Evolutionary conservation across 1,139 yeast genomes (phyloP), one percentile per base, ranked within the genome.

Genomic region (Suhomyces kunorum): DNA sequence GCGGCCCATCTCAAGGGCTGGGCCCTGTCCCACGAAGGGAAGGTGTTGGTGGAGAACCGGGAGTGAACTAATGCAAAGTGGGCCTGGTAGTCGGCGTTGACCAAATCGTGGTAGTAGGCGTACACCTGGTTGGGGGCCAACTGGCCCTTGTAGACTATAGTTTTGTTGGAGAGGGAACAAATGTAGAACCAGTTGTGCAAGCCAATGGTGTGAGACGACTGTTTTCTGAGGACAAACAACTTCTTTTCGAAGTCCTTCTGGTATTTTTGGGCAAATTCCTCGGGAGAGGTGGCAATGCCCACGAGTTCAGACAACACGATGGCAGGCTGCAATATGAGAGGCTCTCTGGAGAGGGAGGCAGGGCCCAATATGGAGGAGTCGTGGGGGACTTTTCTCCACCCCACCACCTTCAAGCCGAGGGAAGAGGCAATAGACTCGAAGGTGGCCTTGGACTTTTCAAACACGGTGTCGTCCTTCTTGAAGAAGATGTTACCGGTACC

Each of bases 11-110:
- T 79, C 56, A 90, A 78, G 37, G 98, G 98, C 68, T 92, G 98
- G 27, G 98, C 98, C 68, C 98, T 82, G 68, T 92, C 98, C 98
- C 98, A 92, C 16, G 96, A 87, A 36, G 98, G 98, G 80, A 92
- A 92, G 36, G 98, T 92, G 68, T 92, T 92, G 37, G 98, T 92
- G 41, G 97, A 89, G 76, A 92, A 92, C 64, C 98, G 83, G 18
- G 98, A 90, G 69, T 92, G 98, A 37, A 90, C 98, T 40, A 92
- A 77, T 15, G 97, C 96, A 74, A 92, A 88, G 61, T 90, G 98
- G 31, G 95, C 95, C 68, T 89, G 94, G 64, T 83, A 92, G 59
- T 89, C 95, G 28, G 89, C 92, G 62, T 89, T 89, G 47, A 82
- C 85, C 63, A 92, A 77, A 66, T 92, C 98, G 61, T 87, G 90